phyloP scores from a whole-genome alignment of 1,139 yeast species.

The Geotrichum aggregatum region DNA sequence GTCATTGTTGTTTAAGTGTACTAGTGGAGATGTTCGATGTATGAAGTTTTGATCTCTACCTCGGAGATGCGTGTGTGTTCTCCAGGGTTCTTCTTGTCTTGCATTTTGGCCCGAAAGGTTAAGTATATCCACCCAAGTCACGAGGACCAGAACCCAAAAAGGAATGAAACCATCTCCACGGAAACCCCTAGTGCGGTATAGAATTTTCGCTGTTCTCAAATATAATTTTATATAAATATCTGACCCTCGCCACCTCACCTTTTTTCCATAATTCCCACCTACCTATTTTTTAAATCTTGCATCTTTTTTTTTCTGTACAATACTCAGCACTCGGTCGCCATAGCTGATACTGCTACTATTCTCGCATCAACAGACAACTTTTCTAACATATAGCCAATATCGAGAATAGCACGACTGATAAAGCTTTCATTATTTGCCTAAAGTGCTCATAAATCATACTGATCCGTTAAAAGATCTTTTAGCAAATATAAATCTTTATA shows the following conservation, averaged over 20 bases:
- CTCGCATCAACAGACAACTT: neutral
- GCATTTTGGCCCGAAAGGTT: no score
- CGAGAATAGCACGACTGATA: neutral
- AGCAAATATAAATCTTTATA: slow-evolving; percentile 7
- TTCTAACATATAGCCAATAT: slow-evolving; percentile 6
- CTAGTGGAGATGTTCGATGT: no score
- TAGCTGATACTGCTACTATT: no score
- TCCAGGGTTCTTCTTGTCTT: no score
- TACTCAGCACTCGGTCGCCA: no score
- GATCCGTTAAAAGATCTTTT: neutral
- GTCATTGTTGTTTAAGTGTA: no score
- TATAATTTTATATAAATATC: neutral
- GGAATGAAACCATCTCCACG: no score
- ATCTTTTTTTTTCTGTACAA: neutral
- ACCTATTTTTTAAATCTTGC: neutral
- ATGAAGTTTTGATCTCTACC: no score
- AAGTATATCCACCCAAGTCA: no score
- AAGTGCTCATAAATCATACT: slow-evolving; percentile 4
- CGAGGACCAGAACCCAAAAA: no score
- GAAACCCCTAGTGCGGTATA: no score
- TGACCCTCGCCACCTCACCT: slow-evolving; percentile 1
- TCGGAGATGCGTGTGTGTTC: no score
- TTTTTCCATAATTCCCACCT: neutral
- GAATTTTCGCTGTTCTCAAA: neutral
- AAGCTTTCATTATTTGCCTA: neutral